Conservation (phyloP, 306 rosid species). For the Inga oerstediana region DNA sequence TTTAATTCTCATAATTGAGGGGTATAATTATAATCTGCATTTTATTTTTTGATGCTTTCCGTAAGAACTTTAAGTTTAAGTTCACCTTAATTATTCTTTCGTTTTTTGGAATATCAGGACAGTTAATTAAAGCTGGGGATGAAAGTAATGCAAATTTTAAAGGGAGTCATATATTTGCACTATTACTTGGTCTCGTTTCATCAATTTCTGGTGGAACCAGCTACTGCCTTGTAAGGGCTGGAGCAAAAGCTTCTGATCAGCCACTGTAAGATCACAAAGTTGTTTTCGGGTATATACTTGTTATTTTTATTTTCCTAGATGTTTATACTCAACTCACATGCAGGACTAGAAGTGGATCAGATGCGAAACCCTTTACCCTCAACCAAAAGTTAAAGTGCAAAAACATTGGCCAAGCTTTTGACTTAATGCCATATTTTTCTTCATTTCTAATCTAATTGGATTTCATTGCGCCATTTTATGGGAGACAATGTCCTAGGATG, state of each 20-base stretch:
- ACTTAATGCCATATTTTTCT: background rate
- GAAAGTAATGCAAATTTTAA: slow-evolving; percentile 37
- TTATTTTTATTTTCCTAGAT: slow-evolving; percentile 3
- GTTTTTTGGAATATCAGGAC: slow-evolving; percentile 52
- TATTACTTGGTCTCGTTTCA: slow-evolving; percentile 64
- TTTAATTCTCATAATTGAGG: background rate
- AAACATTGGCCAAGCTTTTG: slow-evolving; percentile 6
- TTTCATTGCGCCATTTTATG: background rate
- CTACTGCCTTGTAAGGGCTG: slow-evolving; percentile 76
- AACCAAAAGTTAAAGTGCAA: background rate
- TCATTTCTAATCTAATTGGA: background rate
- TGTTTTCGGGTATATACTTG: slow-evolving; percentile 11
- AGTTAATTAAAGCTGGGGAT: slow-evolving; percentile 51
- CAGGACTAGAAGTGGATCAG: background rate
- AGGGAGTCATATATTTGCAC: slow-evolving; percentile 41
- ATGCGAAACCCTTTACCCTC: background rate
- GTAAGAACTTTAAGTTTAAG: background rate
- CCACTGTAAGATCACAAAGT: slow-evolving; percentile 65
- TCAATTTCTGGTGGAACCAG: slow-evolving; percentile 72
- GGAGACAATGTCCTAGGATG: background rate
- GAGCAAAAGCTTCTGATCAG: slow-evolving; percentile 75
- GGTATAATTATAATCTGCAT: background rate
- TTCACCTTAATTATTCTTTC: slow-evolving; percentile 28
- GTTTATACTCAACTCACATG: background rate
- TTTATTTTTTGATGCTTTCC: background rate